Evolutionary conservation across 179 eudicot genomes (phyloP).

Genomic region (Beta macrorhiza): DNA sequence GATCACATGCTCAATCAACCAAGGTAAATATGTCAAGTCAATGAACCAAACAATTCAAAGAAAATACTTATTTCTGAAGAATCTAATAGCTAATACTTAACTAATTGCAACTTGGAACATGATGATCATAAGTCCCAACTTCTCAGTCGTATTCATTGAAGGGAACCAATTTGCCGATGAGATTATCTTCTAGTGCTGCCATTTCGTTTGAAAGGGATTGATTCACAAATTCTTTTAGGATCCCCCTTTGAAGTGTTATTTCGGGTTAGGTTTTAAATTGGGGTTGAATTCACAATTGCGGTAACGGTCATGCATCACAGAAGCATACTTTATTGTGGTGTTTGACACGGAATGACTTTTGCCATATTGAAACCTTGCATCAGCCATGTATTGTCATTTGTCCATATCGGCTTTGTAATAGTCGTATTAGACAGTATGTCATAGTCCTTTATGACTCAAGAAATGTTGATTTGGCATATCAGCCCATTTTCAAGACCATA

Average conservation of each 20-base stretch:
- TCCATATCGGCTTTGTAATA: not conserved
- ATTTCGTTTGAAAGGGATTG: not conserved
- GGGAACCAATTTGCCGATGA: not conserved
- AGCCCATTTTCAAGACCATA: not conserved
- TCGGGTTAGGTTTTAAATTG: not conserved
- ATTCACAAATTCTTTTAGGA: not conserved
- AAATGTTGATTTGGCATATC: not conserved
- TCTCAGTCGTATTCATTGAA: not conserved
- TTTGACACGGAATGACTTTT: not conserved
- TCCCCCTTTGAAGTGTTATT: too few species aligned
- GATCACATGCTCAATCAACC: not conserved
- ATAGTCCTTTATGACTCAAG: not conserved
- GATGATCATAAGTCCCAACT: not conserved
- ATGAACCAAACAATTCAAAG: not conserved
- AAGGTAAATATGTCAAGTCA: not conserved
- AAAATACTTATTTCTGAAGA: not conserved
- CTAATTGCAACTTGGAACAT: not conserved
- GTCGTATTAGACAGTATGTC: not conserved
- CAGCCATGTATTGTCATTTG: not conserved
- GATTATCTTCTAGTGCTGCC: not conserved
- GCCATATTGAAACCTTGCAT: not conserved
- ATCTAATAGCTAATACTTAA: not conserved
- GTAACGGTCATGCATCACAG: not conserved
- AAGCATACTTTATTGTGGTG: not conserved
- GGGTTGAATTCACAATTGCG: not conserved